phyloP scores from a whole-genome alignment of 2,329 filamentous ascomycete genomes.

The Colletotrichum sp. region DNA sequence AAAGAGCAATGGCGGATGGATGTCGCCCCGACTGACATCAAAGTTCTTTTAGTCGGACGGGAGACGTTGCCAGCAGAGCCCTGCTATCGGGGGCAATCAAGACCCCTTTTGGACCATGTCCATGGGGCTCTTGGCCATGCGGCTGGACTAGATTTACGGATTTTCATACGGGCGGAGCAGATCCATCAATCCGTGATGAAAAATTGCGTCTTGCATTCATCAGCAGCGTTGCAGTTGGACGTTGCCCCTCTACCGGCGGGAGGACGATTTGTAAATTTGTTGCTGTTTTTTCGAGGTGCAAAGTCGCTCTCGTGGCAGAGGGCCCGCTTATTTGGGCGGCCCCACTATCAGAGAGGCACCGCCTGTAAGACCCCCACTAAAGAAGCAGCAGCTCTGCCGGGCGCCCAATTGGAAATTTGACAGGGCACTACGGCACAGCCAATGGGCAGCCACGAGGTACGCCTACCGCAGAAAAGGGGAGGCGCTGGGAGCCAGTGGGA shows the following conservation, averaged over 20 bases:
- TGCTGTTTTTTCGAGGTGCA: not conserved
- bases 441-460: not conserved
- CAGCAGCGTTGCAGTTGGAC: not conserved
- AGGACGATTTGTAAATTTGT: not conserved
- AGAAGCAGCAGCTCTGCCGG: not conserved
- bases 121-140: not conserved
- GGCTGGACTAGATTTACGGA: slow-evolving; percentile 13
- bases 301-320: not conserved
- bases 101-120: not conserved
- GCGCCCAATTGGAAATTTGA: slow-evolving; percentile 3
- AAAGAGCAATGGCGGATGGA: not conserved
- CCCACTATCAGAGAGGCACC: not conserved
- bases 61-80: not conserved
- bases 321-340: not conserved
- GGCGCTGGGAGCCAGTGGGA: not conserved
- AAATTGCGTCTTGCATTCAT: not conserved
- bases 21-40: not conserved
- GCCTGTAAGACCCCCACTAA: not conserved
- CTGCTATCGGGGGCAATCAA: slow-evolving; percentile 5
- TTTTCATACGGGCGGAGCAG: slow-evolving; percentile 1
- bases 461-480: not conserved
- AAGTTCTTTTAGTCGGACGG: not conserved
- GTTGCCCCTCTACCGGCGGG: not conserved
- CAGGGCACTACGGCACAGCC: not conserved
- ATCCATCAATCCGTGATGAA: not conserved